Base-by-base conservation (phyloP, 225 moss, liverwort and hornwort species). In the Takakia lepidozioides region DNA sequence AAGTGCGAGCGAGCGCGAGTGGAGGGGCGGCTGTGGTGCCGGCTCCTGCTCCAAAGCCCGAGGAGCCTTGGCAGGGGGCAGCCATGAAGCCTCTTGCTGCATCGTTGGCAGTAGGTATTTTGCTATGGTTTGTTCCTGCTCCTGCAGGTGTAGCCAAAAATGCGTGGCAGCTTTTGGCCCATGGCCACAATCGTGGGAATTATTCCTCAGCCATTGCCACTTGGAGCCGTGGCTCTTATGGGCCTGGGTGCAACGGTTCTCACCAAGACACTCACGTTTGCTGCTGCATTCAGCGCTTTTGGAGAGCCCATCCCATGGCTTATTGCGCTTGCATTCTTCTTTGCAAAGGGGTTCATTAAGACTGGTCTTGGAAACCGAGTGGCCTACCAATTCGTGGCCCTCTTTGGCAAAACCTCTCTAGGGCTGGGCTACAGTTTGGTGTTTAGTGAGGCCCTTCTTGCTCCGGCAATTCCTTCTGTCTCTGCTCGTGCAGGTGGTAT, bases 281-380 rank as follows among this genome's bases (percentile, higher is more conserved):
- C 66, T 10, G 95, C 90, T 3, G 95, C 95, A 1, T 95, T 95
- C 68, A 95, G 90, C 61, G 95, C 95, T 19, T 95, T 95, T 55
- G 95, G 90, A 21, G 90, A 95, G 44, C 95, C 95, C 36, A 95
- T 95, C 43, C 95, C 95, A 28, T 95, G 95, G 95, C 80, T 95
- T 52, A 95, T 95, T 48, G 95, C 95, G 37, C 64, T 95, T 0
- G 95, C 95, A 1, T 95, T 95, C 44, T 95, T 95, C 67, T 95
- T 95, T 56, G 95, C 95, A n/a, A 90, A 82, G 56, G 95, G 95
- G 19, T 95, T 95, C 57, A 95, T 95, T 55, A 95, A 95, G 76
- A 95, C 90, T 23, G 95, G 95, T 18, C 55, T 95, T 32, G 95
- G 95, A 4, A 95, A 95, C 52, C 80, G 95, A 0, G 80, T 95